phyloP scores from a whole-genome alignment of 805 yeast species.

The Saccharomycopsis microspora region DNA sequence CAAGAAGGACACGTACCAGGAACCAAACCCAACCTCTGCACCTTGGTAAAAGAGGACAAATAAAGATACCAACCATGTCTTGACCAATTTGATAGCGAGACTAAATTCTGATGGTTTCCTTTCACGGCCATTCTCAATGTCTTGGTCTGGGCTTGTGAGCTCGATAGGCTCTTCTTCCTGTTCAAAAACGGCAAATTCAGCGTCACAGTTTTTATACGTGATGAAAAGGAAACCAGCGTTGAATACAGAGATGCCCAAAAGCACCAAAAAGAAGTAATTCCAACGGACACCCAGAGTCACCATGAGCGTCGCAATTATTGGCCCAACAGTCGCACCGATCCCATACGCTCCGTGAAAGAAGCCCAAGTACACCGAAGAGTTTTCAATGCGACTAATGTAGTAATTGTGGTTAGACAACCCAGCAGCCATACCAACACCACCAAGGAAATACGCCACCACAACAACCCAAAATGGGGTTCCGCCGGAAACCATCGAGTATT shows the following conservation, averaged over 20 bases:
- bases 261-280: constrained; percentile 44
- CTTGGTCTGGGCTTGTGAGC: neutral
- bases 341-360: constrained; percentile 53
- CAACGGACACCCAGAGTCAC: constrained; percentile 38
- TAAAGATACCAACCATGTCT: constrained; percentile 41
- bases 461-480: constrained; percentile 40
- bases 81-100: constrained; percentile 27
- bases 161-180: constrained; percentile 18
- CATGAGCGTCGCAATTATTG: constrained; percentile 46
- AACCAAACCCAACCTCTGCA: constrained; percentile 50
- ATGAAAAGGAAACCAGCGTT: constrained; percentile 25
- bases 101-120: constrained; percentile 8
- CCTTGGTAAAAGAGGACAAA: constrained; percentile 53
- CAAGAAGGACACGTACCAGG: constrained; percentile 54
- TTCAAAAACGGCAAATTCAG: constrained; percentile 27
- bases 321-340: constrained; percentile 51
- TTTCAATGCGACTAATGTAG: constrained; percentile 35
- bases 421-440: constrained; percentile 46
- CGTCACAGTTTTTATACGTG: constrained; percentile 36
- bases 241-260: constrained; percentile 30
- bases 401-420: constrained; percentile 40
- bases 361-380: constrained; percentile 39
- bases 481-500: constrained; percentile 34
- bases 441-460: constrained; percentile 39
- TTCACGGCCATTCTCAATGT: neutral